Percentiles rank a stretch among this genome's conserved stretches.
phyloP scores from a whole-genome alignment of 2,329 filamentous ascomycete species.

The Colletotrichum zoysiae region DNA sequence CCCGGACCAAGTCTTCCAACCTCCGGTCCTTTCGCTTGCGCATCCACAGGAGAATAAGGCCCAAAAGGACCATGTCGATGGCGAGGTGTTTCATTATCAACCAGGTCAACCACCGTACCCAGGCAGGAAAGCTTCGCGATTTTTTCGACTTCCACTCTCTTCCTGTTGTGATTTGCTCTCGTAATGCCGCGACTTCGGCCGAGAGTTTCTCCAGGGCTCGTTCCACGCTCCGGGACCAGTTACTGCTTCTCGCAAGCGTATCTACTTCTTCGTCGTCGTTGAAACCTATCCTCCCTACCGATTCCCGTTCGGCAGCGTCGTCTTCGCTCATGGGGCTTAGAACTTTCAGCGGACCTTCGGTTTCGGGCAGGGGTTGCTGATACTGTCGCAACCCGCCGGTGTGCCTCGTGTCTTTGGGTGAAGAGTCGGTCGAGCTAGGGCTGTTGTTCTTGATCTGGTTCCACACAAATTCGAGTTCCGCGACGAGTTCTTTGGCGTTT shows the following conservation, averaged over 20 bases:
- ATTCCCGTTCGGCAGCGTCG: slow-evolving; percentile 73
- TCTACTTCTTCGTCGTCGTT: slow-evolving; percentile 61
- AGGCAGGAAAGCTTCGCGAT: slow-evolving; percentile 74
- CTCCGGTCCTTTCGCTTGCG: slow-evolving; percentile 77
- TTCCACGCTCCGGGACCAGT: slow-evolving; percentile 88
- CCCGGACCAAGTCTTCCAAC: slow-evolving; percentile 79
- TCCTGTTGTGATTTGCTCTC: slow-evolving; percentile 88
- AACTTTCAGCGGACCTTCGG: slow-evolving; percentile 73
- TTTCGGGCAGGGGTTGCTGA: slow-evolving; percentile 61
- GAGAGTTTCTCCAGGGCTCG: slow-evolving; percentile 89
- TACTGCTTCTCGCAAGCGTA: slow-evolving; percentile 60
- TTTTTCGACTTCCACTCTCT: slow-evolving; percentile 77
- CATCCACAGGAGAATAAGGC: slow-evolving; percentile 78
- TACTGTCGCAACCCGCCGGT: slow-evolving; percentile 57
- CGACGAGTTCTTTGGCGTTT: slow-evolving; percentile 88
- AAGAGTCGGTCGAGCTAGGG: slow-evolving; percentile 71
- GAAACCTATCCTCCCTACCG: slow-evolving; percentile 59
- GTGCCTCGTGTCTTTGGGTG: slow-evolving; percentile 60
- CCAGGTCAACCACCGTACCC: slow-evolving; percentile 80
- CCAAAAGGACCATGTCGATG: slow-evolving; percentile 76
- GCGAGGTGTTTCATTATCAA: slow-evolving; percentile 78
- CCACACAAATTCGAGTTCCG: slow-evolving; percentile 99
- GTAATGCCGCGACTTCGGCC: slow-evolving; percentile 89
- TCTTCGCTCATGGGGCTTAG: slow-evolving; percentile 89
- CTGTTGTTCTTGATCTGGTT: slow-evolving; percentile 94